These are phyloP conservation scores for Pseudogymnoascus sp. DNA, from an alignment of 2,329 filamentous ascomycete species.

Conservation along the genomic window DNA sequence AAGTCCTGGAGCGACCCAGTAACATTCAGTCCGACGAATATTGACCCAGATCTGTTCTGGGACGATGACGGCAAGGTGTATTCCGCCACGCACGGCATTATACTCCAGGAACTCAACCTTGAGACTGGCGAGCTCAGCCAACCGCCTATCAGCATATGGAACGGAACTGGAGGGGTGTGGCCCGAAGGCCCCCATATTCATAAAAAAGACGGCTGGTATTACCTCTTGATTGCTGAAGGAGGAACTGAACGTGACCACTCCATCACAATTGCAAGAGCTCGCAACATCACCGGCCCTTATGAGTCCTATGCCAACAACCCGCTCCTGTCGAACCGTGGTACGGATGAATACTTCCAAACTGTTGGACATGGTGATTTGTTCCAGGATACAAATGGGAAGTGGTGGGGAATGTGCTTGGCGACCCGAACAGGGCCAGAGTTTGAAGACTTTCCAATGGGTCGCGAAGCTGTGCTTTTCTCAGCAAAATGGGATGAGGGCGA, in stretches of 20 bases:
- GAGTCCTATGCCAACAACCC: slow-evolving; percentile 51
- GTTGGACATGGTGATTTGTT: slow-evolving; percentile 40
- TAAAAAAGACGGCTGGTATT: slow-evolving; percentile 52
- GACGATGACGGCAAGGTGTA: slow-evolving; percentile 49
- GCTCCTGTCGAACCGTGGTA: slow-evolving; percentile 47
- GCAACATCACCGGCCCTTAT: slow-evolving; percentile 54
- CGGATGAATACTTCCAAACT: slow-evolving; percentile 38
- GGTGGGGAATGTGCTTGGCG: slow-evolving; percentile 36
- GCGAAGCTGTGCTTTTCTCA: slow-evolving; percentile 19
- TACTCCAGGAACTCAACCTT: slow-evolving; percentile 32
- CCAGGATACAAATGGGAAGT: slow-evolving; percentile 33
- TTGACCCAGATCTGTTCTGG: slow-evolving; percentile 55
- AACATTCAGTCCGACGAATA: slow-evolving; percentile 53
- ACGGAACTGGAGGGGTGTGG: slow-evolving; percentile 53
- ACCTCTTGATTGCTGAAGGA: slow-evolving; percentile 52
- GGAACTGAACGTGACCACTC: slow-evolving; percentile 56
- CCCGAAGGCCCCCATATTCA: slow-evolving; percentile 55
- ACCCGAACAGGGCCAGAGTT: slow-evolving; percentile 32
- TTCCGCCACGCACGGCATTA: slow-evolving; percentile 42
- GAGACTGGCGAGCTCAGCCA: slow-evolving; percentile 50
- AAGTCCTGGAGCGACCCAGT: slow-evolving; percentile 57
- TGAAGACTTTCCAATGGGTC: slow-evolving; percentile 30
- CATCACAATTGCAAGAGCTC: slow-evolving; percentile 49
- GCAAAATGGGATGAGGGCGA: slow-evolving; percentile 25
- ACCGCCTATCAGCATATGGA: slow-evolving; percentile 45